Percentiles rank a stretch among this genome's conserved stretches.
Conservation (phyloP, 2,329 filamentous ascomycete genomes). For the Apiospora phragmitis region DNA sequence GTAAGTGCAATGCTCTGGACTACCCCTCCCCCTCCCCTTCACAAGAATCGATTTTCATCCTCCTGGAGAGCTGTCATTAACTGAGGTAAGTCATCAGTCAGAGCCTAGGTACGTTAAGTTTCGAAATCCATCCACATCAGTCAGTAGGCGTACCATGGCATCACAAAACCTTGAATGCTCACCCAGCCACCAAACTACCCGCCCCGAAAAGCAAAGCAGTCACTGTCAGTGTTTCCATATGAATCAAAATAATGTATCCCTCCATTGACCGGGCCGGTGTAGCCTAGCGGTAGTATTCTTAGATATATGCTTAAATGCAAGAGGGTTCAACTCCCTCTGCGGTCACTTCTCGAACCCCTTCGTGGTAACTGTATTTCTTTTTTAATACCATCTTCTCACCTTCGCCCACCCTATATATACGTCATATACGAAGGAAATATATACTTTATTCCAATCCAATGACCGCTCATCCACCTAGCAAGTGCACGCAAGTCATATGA, state of each 20-base stretch:
- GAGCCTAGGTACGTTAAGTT: neutral
- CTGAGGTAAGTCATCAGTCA: neutral
- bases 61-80: no score
- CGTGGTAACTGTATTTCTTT: neutral
- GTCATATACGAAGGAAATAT: no score
- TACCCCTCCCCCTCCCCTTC: no score
- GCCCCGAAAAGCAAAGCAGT: neutral
- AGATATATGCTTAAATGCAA: neutral
- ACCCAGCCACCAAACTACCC: neutral
- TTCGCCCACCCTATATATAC: neutral
- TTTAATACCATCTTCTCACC: neutral
- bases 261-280: neutral
- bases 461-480: no score
- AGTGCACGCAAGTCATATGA: no score
- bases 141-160: neutral
- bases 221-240: neutral
- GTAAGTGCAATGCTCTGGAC: neutral
- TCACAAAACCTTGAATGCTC: neutral
- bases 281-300: neutral
- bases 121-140: neutral
- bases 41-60: no score
- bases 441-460: neutral
- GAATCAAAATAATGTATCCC: neutral
- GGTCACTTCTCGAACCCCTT: neutral
- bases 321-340: slow-evolving; percentile 1